phyloP scores from a whole-genome alignment of 2,329 filamentous ascomycete species.

The Pestalotiopsis sp. region DNA sequence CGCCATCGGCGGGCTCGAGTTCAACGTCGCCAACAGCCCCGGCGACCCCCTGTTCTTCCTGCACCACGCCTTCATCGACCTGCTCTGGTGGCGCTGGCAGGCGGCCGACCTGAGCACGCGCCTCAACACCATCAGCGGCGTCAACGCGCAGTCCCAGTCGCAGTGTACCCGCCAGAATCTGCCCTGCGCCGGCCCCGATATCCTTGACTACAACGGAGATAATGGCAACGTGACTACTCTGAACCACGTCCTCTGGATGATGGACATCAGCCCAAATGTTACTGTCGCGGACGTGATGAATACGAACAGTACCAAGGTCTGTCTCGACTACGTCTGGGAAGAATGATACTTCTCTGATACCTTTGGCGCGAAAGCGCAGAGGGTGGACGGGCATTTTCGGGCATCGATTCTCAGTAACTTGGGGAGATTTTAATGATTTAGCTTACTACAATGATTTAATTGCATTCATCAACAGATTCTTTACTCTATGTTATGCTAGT shows the following conservation, averaged over 20 bases:
- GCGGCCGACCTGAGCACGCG: conserved; percentile 19
- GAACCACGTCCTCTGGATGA: conserved; percentile 2
- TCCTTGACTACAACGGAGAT: conserved; percentile 15
- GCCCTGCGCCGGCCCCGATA: conserved; percentile 5
- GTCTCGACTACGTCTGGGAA: conserved; percentile 18
- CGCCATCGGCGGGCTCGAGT: neutral
- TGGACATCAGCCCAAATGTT: conserved; percentile 31
- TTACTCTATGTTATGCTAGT: no score
- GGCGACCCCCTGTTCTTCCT: conserved; percentile 35
- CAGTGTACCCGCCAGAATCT: neutral
- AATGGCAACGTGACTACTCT: neutral
- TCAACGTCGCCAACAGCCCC: conserved; percentile 16
- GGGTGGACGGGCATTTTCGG: neutral
- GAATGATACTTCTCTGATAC: neutral
- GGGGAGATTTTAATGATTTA: no score
- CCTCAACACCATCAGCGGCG: conserved; percentile 22
- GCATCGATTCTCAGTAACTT: neutral
- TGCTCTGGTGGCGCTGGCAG: conserved; percentile 31
- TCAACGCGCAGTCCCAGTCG: conserved; percentile 14
- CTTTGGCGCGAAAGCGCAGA: neutral
- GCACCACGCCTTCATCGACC: conserved; percentile 28
- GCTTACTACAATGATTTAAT: no score
- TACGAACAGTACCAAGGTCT: conserved; percentile 13
- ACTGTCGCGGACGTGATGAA: conserved; percentile 22
- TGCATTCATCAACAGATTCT: no score